Evolutionary conservation across 2,329 filamentous ascomycete species (phyloP).

Genomic region (Arthrobotrys entomopaga): DNA sequence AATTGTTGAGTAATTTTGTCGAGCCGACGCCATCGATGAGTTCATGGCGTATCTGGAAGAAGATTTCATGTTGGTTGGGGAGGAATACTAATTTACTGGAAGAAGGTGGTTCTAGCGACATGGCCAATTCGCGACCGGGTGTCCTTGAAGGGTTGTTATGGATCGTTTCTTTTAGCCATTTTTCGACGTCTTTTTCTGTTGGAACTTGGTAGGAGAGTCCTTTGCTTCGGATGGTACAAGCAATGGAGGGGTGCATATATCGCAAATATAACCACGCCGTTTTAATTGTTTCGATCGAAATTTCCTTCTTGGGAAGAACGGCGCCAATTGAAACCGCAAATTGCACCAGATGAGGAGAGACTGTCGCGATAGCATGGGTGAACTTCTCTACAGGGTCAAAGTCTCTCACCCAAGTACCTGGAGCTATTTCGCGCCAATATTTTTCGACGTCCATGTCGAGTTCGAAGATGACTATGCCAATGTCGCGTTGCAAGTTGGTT

Average conservation of each 20-base stretch:
- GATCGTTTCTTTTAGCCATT: conserved; percentile 22
- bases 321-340: conserved; percentile 8
- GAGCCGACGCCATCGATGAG: conserved; percentile 14
- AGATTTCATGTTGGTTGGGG: conserved; percentile 12
- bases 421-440: conserved; percentile 8
- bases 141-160: conserved; percentile 7
- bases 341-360: conserved; percentile 11
- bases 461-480: too few relatives aligned
- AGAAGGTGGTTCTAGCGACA: background rate
- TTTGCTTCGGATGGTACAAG: conserved; percentile 14
- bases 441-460: background rate
- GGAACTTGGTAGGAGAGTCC: conserved; percentile 11
- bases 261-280: conserved; percentile 12
- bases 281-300: conserved; percentile 4
- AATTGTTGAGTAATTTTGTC: conserved; percentile 14
- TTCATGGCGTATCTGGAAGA: conserved; percentile 14
- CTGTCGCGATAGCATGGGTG: background rate
- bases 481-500: too few relatives aligned
- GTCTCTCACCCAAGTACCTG: conserved; percentile 5
- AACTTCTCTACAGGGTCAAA: conserved; percentile 8
- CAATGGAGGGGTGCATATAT: conserved; percentile 8
- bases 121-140: conserved; percentile 16
- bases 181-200: background rate
- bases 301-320: background rate
- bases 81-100: conserved; percentile 9